Percentiles rank a stretch among this genome's conserved stretches.
phyloP scores from a whole-genome alignment of 306 rosid genomes.

The Pueraria montana region DNA sequence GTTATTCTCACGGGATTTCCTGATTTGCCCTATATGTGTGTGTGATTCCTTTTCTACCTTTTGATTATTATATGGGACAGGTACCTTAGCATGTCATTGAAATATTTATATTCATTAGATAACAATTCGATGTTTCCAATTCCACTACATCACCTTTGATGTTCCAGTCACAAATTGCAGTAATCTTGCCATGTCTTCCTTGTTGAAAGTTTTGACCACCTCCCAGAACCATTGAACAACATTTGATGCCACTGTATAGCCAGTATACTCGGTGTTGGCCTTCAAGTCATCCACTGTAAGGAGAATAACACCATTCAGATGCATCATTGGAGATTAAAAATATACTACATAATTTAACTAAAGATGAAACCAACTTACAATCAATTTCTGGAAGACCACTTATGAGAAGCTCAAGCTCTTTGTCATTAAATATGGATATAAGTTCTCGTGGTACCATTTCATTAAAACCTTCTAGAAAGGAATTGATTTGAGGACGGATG shows the following conservation, averaged over 20 bases:
- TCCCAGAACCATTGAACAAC: slow-evolving; percentile 99
- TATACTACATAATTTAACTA: slow-evolving; percentile 6
- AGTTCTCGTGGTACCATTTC: slow-evolving; percentile 89
- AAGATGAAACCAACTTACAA: slow-evolving; percentile 64
- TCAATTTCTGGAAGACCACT: slow-evolving; percentile 99
- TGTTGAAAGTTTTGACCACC: slow-evolving; percentile 84
- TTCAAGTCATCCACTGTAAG: slow-evolving; percentile 95
- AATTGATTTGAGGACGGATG: slow-evolving; percentile 92
- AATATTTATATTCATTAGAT: slow-evolving; percentile 19
- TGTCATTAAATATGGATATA: slow-evolving; percentile 90
- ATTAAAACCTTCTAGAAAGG: slow-evolving; percentile 87
- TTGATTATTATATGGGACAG: neutral
- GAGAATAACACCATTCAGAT: slow-evolving; percentile 51
- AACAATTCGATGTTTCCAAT: slow-evolving; percentile 32
- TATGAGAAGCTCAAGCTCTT: slow-evolving; percentile 98
- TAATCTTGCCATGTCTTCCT: slow-evolving; percentile 99
- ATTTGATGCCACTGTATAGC: slow-evolving; percentile 89
- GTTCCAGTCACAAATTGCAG: slow-evolving; percentile 99
- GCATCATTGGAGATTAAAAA: slow-evolving; percentile 39
- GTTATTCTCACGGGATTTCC: neutral
- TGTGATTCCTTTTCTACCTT: neutral
- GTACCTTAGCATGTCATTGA: neutral
- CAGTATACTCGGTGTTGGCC: slow-evolving; percentile 89
- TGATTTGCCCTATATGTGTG: neutral
- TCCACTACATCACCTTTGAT: slow-evolving; percentile 76